Evolutionary conservation across 148 eudicot genomes (phyloP).

Genomic region (Rhododendron williamsianum): DNA sequence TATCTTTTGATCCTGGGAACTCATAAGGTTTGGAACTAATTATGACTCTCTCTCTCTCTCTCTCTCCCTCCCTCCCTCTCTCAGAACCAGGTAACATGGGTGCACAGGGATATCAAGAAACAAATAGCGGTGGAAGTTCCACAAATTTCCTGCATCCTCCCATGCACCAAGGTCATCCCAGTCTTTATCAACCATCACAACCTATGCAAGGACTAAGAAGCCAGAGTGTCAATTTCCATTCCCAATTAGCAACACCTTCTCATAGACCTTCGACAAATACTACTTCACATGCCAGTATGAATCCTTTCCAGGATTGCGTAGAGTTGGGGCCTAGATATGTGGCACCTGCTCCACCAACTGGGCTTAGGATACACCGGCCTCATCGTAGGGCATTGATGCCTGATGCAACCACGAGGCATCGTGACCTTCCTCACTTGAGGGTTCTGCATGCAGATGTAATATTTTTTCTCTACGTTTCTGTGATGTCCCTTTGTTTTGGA

Average conservation of each 20-base stretch:
- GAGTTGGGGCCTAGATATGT: conserved; percentile 36
- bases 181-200: conserved; percentile 46
- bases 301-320: conserved; percentile 35
- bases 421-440: conserved; percentile 64
- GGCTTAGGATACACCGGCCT: conserved; percentile 57
- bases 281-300: conserved; percentile 28
- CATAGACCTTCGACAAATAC: conserved; percentile 35
- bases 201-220: conserved; percentile 49
- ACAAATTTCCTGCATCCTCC: conserved; percentile 49
- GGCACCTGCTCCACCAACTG: conserved; percentile 45
- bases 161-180: conserved; percentile 50
- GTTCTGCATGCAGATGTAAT: conserved; percentile 72
- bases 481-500: neutral
- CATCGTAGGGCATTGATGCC: conserved; percentile 49
- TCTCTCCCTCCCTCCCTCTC: neutral
- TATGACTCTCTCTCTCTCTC: neutral
- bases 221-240: conserved; percentile 45
- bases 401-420: conserved; percentile 54
- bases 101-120: conserved; percentile 50
- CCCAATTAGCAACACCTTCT: conserved; percentile 51
- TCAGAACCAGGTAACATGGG: conserved; percentile 43
- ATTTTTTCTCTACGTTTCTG: neutral
- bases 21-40: neutral
- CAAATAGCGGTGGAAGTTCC: conserved; percentile 39
- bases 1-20: neutral